Evolutionary conservation across 441 rosid species (phyloP).

Genomic region (Mallotus repandus): DNA sequence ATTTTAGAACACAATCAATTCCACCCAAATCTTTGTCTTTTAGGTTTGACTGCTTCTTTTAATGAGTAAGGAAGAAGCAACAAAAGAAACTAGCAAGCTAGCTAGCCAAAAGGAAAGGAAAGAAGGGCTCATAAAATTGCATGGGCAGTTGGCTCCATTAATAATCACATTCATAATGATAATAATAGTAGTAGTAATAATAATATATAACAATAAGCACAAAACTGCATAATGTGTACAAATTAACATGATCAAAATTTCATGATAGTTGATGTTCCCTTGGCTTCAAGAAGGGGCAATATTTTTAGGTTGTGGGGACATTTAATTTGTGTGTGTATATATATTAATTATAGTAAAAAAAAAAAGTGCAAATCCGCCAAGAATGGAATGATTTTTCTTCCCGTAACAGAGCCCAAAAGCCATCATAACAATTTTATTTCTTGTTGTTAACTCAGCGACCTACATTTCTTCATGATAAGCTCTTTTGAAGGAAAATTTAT

Average conservation of each 20-base stretch:
- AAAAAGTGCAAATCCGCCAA: too few relatives aligned
- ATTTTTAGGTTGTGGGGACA: too few relatives aligned
- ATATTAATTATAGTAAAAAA: too few relatives aligned
- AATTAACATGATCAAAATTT: background rate
- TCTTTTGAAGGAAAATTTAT: too few relatives aligned
- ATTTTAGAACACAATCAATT: background rate
- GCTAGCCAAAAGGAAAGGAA: too few relatives aligned
- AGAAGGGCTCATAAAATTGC: background rate
- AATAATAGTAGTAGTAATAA: background rate
- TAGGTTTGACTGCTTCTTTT: background rate
- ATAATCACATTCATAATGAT: too few relatives aligned
- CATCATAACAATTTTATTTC: too few relatives aligned
- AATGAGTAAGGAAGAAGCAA: constrained; percentile 15
- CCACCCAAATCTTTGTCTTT: background rate
- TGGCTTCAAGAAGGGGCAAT: constrained; percentile 36
- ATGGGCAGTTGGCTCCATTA: background rate
- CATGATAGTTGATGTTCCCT: constrained; percentile 26
- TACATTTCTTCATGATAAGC: background rate
- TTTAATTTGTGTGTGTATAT: too few relatives aligned
- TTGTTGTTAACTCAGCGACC: background rate
- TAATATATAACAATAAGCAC: background rate
- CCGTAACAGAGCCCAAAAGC: too few relatives aligned
- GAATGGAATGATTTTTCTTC: too few relatives aligned
- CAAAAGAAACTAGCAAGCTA: background rate
- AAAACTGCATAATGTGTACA: background rate